Evolutionary conservation across 2,329 filamentous ascomycete genomes (phyloP).

Genomic region (Xylariaceae sp.): DNA sequence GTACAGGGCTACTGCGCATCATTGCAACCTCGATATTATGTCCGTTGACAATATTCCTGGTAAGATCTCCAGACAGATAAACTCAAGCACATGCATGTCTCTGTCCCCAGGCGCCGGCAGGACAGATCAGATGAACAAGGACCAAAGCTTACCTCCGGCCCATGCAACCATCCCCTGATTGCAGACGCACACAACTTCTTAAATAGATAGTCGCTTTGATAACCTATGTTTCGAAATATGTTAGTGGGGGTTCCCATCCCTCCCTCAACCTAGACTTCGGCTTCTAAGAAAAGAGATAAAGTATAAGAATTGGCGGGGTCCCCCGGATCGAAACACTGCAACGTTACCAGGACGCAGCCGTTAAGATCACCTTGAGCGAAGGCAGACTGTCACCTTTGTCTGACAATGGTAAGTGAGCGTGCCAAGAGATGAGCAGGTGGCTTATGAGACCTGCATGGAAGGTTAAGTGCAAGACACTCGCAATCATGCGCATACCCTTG

Average conservation of each 20-base stretch:
- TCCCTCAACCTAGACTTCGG: conserved; percentile 1
- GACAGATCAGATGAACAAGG: conserved; percentile 22
- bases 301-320: conserved; percentile 3
- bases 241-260: conserved; percentile 4
- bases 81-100: conserved; percentile 20
- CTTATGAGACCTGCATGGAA: neutral
- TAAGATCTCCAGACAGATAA: conserved; percentile 8
- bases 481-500: neutral
- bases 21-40: conserved; percentile 25
- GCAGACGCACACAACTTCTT: conserved; percentile 6
- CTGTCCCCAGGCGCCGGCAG: conserved; percentile 11
- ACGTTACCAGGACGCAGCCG: conserved; percentile 23
- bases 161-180: conserved; percentile 26
- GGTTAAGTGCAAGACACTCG: neutral
- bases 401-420: neutral
- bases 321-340: conserved; percentile 17
- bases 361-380: conserved; percentile 4
- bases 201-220: conserved; percentile 13
- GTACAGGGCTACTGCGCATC: conserved; percentile 22
- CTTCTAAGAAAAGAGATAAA: conserved; percentile 16
- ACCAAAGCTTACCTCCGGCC: conserved; percentile 12
- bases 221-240: neutral
- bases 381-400: neutral
- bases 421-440: neutral
- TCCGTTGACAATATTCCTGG: conserved; percentile 18